Percentiles rank a stretch among this genome's conserved stretches.
phyloP scores from a whole-genome alignment of 176 grass and related monocot species.

The Bonia amplexicaulis region DNA sequence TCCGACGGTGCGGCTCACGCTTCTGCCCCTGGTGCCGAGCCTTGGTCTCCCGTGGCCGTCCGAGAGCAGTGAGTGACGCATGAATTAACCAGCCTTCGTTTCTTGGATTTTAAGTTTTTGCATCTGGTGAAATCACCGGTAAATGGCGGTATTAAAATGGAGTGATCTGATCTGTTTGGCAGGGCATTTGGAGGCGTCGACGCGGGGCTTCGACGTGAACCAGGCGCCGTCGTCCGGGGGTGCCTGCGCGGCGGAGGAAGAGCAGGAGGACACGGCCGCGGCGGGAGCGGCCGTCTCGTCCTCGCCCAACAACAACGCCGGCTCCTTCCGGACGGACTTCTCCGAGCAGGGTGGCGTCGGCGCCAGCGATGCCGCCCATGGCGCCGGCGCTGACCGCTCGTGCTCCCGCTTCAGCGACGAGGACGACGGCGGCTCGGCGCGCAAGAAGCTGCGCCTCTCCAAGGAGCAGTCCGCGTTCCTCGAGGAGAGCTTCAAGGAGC shows the following conservation, averaged over 20 bases:
- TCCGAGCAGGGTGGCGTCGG: neutral
- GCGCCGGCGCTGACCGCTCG: slow-evolving; percentile 19
- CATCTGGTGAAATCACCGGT: neutral
- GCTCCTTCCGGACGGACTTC: slow-evolving; percentile 60
- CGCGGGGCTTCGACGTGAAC: slow-evolving; percentile 88
- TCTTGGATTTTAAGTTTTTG: neutral
- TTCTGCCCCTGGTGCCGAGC: slow-evolving; percentile 34
- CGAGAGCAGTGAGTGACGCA: slow-evolving; percentile 34
- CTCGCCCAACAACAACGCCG: slow-evolving; percentile 68
- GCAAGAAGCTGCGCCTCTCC: slow-evolving; percentile 87
- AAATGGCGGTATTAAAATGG: neutral
- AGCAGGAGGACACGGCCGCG: slow-evolving; percentile 37
- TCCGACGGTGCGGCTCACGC: slow-evolving; percentile 45
- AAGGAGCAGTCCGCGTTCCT: slow-evolving; percentile 92
- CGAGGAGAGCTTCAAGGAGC: slow-evolving; percentile 91
- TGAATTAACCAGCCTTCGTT: neutral
- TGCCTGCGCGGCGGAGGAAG: slow-evolving; percentile 11
- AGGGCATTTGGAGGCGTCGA: slow-evolving; percentile 54
- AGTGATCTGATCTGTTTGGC: neutral
- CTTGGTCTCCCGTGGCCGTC: slow-evolving; percentile 53
- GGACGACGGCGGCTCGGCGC: slow-evolving; percentile 59
- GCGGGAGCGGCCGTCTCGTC: slow-evolving; percentile 43
- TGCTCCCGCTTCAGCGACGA: slow-evolving; percentile 71
- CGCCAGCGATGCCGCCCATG: neutral
- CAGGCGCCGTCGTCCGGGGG: slow-evolving; percentile 33